A percentile compares a stretch with the other conserved stretches of the same genome.
These are phyloP conservation scores for Nakaseomyces glabratus DNA, from an alignment of 1,139 yeast genomes.

Conservation along the genomic window DNA sequence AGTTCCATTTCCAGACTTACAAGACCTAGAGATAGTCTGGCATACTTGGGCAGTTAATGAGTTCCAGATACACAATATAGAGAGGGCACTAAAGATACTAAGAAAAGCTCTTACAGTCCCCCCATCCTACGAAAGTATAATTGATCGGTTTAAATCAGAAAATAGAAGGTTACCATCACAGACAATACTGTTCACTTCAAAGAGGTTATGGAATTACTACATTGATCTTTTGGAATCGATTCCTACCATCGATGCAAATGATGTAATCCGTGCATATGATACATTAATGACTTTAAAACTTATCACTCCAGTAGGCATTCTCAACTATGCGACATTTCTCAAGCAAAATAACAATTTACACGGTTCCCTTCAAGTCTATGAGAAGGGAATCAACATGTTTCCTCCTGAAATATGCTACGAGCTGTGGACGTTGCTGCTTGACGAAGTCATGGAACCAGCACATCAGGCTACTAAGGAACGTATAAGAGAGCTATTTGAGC, in stretches of 20 bases:
- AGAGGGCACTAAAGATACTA: slow-evolving; percentile 46
- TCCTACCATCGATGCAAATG: slow-evolving; percentile 26
- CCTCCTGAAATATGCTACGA: slow-evolving; percentile 57
- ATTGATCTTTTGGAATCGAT: slow-evolving; percentile 64
- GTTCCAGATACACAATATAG: slow-evolving; percentile 45
- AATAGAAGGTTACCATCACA: slow-evolving; percentile 43
- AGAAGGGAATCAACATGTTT: slow-evolving; percentile 55
- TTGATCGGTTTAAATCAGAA: slow-evolving; percentile 19
- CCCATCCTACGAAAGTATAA: slow-evolving; percentile 19
- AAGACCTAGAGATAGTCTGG: slow-evolving; percentile 63
- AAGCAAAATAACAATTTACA: slow-evolving; percentile 41
- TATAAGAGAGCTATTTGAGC: slow-evolving; percentile 67
- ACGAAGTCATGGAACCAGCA: slow-evolving; percentile 38
- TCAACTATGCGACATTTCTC: slow-evolving; percentile 58
- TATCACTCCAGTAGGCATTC: slow-evolving; percentile 59
- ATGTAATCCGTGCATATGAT: slow-evolving; percentile 46
- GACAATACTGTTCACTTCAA: slow-evolving; percentile 49
- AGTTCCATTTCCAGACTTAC: slow-evolving; percentile 56
- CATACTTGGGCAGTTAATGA: slow-evolving; percentile 56
- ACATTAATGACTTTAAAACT: slow-evolving; percentile 51
- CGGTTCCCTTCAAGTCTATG: slow-evolving; percentile 55
- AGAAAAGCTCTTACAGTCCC: slow-evolving; percentile 45
- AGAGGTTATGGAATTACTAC: slow-evolving; percentile 64
- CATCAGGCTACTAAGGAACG: slow-evolving; percentile 40
- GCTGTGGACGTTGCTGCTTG: slow-evolving; percentile 63